Base-by-base conservation (phyloP, 768 basidiomycete genomes). In the Coprinopsis sp. region DNA sequence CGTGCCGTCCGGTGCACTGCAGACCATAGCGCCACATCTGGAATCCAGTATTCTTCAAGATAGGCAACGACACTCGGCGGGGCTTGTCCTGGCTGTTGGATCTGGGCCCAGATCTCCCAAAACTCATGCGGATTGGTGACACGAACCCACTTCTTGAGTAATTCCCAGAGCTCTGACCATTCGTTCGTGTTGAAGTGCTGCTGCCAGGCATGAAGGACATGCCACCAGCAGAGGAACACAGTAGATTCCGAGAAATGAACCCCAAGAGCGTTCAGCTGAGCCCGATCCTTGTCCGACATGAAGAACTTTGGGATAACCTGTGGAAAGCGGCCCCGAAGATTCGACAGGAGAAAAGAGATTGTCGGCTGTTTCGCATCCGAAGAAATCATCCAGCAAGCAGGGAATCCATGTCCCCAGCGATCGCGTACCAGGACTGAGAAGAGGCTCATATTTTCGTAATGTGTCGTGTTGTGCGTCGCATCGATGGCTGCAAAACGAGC, bases 341-440 rank as follows among this genome's bases (percentile, higher is more conserved):
- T 33, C 39, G 33, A 34, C 10, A 55, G 21, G 27, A 54, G 52
- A 28, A 44, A 56, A 19, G 18, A 13, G n/a, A 58, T 58, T 7
- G 58, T 60, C 10, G 43, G 48, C 22, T 48, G 53, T 2, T 44
- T 49, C 3, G 41, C 51, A 27, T 55, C 50, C 3, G 58, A 58
- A 1, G 55, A 33, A 14, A 58, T 34, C 50, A 60, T 50, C 53
- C 52, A 60, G 1, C n/a, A 51, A 51, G 7, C 38, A 33, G 2
- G 59, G 55, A 40, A 58, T 55, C 41, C 41, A 21, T 46, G 52
- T 14, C 48, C 44, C 52, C 52, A 53, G 5, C 29, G 7, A 31
- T 53, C 44, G 2, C 48, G 44, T 6, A 37, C 49, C 10, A 50
- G 33, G n/a, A 53, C 23, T 2, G 44, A 50, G 4, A 42, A 41